A percentile compares a stretch with the other conserved stretches of the same genome.
Evolutionary conservation across 2,329 filamentous ascomycete species (phyloP).

Genomic region (Fusarium oxysporum): DNA sequence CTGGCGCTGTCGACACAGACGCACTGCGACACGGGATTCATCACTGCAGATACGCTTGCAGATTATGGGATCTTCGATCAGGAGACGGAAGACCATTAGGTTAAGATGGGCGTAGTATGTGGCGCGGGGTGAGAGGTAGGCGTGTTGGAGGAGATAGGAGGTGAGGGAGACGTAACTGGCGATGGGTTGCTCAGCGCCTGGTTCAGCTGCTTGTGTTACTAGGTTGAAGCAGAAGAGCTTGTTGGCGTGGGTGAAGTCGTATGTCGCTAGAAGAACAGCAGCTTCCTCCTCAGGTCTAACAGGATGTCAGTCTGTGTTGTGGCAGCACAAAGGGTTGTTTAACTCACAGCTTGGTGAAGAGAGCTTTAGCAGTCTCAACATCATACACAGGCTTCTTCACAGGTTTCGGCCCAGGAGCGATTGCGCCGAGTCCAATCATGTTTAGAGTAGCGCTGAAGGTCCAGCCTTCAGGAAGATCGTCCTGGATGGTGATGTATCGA

Average conservation of each 20-base stretch:
- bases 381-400: constrained; percentile 70
- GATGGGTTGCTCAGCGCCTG: constrained; percentile 78
- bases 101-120: constrained; percentile 87
- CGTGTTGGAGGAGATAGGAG: constrained; percentile 94
- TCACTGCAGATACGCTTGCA: constrained; percentile 88
- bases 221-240: constrained; percentile 93
- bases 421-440: constrained; percentile 84
- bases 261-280: constrained; percentile 83
- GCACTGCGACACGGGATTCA: constrained; percentile 77
- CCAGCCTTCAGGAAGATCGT: constrained; percentile 93
- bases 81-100: constrained; percentile 84
- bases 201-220: constrained; percentile 70
- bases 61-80: constrained; percentile 85
- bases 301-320: constrained; percentile 3
- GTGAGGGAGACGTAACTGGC: constrained; percentile 86
- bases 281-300: constrained; percentile 81
- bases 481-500: constrained; percentile 86
- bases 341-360: constrained; percentile 82
- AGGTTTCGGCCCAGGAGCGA: constrained; percentile 76
- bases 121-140: constrained; percentile 82
- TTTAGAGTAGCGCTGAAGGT: constrained; percentile 81
- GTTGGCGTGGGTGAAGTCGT: constrained; percentile 94
- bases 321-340: background rate
- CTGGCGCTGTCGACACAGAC: constrained; percentile 88
- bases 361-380: constrained; percentile 82